Percentiles rank a stretch among this genome's conserved stretches.
phyloP scores from a whole-genome alignment of 2,329 filamentous ascomycete genomes.

The Sclerotinia subarctica region DNA sequence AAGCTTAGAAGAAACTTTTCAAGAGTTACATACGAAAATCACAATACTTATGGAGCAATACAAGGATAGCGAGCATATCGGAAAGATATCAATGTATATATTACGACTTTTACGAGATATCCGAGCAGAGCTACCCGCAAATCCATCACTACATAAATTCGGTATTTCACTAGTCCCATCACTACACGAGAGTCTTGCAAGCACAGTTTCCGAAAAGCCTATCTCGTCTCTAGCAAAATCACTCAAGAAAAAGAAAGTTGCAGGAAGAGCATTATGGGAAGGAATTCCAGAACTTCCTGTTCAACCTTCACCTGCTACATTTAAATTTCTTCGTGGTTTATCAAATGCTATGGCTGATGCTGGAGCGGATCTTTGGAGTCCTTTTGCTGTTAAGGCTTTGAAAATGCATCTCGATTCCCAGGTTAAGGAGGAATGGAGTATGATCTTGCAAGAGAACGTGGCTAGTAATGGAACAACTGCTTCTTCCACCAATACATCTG shows the following conservation, averaged over 20 bases:
- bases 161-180: slow-evolving; percentile 58
- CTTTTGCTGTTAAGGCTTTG: slow-evolving; percentile 58
- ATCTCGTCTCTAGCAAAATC: slow-evolving; percentile 48
- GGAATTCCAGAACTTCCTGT: slow-evolving; percentile 70
- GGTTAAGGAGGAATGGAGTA: slow-evolving; percentile 46
- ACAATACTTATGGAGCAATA: slow-evolving; percentile 49
- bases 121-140: slow-evolving; percentile 59
- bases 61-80: slow-evolving; percentile 47
- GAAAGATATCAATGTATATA: slow-evolving; percentile 60
- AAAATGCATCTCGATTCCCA: slow-evolving; percentile 55
- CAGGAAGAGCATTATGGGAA: slow-evolving; percentile 74
- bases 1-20: slow-evolving; percentile 55
- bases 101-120: slow-evolving; percentile 73
- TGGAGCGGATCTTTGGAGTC: slow-evolving; percentile 80
- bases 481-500: slow-evolving; percentile 4
- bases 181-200: slow-evolving; percentile 61
- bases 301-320: slow-evolving; percentile 72
- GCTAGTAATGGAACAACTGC: slow-evolving; percentile 24
- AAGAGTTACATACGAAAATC: slow-evolving; percentile 56
- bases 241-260: slow-evolving; percentile 48
- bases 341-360: slow-evolving; percentile 63
- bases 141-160: slow-evolving; percentile 51
- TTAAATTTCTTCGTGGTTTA: slow-evolving; percentile 67
- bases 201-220: slow-evolving; percentile 48
- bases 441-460: slow-evolving; percentile 25